phyloP scores from a whole-genome alignment of 129 eudicot genomes.

The Arctium lappa region DNA sequence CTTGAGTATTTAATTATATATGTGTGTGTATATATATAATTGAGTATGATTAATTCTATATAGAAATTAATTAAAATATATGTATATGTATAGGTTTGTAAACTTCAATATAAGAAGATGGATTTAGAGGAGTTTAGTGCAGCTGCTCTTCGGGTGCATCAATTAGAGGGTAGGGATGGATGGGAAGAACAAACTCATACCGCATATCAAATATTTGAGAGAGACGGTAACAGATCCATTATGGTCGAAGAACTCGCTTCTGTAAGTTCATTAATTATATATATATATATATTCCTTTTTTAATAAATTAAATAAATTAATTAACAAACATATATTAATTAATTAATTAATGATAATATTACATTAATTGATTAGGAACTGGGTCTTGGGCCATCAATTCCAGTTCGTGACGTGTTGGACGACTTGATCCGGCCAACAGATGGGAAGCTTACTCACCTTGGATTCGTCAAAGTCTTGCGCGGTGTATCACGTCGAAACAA shows the following conservation, averaged over 20 bases:
- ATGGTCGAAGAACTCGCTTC: conserved; percentile 38
- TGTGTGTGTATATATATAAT: too few relatives aligned
- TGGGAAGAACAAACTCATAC: conserved; percentile 27
- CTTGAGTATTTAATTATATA: too few relatives aligned
- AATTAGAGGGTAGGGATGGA: conserved; percentile 29
- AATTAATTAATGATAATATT: not conserved
- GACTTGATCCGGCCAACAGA: conserved; percentile 26
- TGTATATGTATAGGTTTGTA: conserved; percentile 9
- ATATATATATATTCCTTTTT: not conserved
- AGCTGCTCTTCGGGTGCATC: conserved; percentile 33
- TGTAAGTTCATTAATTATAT: conserved; percentile 15
- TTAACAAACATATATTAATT: too few relatives aligned
- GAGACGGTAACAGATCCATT: conserved; percentile 31
- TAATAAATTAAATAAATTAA: too few relatives aligned
- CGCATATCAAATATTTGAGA: conserved; percentile 31
- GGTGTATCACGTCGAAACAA: conserved; percentile 8
- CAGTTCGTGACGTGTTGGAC: conserved; percentile 22
- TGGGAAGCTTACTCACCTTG: conserved; percentile 31
- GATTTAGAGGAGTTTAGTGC: conserved; percentile 40
- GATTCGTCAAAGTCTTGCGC: conserved; percentile 30
- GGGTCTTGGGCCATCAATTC: conserved; percentile 25
- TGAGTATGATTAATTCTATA: too few relatives aligned
- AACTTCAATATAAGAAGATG: conserved; percentile 31
- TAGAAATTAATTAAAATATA: too few relatives aligned
- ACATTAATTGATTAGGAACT: conserved; percentile 11